Conservation (phyloP, 495 filamentous ascomycete species). For the Cercophora scortea region DNA sequence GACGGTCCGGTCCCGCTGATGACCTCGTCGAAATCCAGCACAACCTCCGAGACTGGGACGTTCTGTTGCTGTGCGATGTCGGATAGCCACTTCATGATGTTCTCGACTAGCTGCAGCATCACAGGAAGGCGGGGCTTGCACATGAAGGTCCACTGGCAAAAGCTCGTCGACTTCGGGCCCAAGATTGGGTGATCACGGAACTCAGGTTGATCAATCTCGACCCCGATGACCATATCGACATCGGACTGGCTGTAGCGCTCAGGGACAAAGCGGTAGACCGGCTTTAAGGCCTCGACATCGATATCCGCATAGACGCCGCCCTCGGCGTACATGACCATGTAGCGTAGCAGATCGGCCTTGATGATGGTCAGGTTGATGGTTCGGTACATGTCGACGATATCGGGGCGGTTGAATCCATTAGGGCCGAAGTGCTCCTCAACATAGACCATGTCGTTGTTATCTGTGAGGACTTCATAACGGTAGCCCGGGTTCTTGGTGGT, state of each 20-base stretch:
- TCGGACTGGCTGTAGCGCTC: slow-evolving; percentile 33
- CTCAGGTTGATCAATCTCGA: slow-evolving; percentile 55
- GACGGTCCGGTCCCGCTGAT: slow-evolving; percentile 57
- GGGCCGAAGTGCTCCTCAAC: slow-evolving; percentile 49
- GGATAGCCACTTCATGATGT: slow-evolving; percentile 49
- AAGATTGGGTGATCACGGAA: slow-evolving; percentile 52
- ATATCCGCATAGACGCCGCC: slow-evolving; percentile 51
- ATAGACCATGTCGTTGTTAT: slow-evolving; percentile 47
- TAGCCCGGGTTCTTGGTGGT: slow-evolving; percentile 46
- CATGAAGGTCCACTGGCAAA: slow-evolving; percentile 62
- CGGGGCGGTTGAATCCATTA: slow-evolving; percentile 43
- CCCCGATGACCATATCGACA: slow-evolving; percentile 52
- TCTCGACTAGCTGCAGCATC: slow-evolving; percentile 50
- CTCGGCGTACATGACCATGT: slow-evolving; percentile 47
- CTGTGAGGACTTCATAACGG: slow-evolving; percentile 56
- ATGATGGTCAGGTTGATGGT: slow-evolving; percentile 49
- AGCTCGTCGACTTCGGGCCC: slow-evolving; percentile 49
- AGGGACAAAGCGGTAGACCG: slow-evolving; percentile 42
- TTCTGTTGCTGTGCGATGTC: slow-evolving; percentile 40
- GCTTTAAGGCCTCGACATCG: slow-evolving; percentile 44
- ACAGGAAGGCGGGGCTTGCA: slow-evolving; percentile 49
- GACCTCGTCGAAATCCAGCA: slow-evolving; percentile 56
- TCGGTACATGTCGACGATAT: slow-evolving; percentile 49
- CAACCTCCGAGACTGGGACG: slow-evolving; percentile 40
- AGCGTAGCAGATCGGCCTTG: slow-evolving; percentile 49